A percentile compares a stretch with the other conserved stretches of the same genome.
These are phyloP conservation scores for Xylaria grammica DNA, from an alignment of 495 filamentous ascomycete genomes.

Conservation along the genomic window DNA sequence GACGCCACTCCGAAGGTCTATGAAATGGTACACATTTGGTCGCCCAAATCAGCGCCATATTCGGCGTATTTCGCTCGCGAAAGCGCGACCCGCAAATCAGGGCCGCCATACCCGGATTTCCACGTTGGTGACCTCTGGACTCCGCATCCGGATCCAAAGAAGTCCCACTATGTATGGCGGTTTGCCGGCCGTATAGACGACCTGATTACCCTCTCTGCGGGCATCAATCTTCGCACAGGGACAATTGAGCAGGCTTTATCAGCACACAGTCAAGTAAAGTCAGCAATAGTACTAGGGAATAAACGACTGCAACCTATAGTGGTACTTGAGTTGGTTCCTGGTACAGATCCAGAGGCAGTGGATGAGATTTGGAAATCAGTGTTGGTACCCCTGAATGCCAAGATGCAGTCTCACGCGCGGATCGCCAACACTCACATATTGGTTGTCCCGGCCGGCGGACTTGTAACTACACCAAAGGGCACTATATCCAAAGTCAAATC, in stretches of 20 bases:
- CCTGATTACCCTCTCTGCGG: background rate
- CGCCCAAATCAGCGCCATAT: background rate
- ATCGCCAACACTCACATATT: background rate
- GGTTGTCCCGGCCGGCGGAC: background rate
- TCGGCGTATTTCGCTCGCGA: constrained; percentile 1
- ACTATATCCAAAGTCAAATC: constrained; percentile 9
- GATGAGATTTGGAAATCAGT: background rate
- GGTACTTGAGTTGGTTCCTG: background rate
- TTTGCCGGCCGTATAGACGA: constrained; percentile 5
- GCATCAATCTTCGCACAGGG: background rate
- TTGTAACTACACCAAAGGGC: constrained; percentile 5
- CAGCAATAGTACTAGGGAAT: background rate
- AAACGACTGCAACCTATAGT: constrained; percentile 2
- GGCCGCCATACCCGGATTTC: background rate
- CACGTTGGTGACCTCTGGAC: constrained; percentile 12
- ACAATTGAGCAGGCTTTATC: background rate
- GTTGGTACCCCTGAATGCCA: background rate
- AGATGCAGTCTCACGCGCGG: background rate
- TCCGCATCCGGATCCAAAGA: constrained; percentile 11
- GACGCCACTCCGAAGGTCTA: background rate
- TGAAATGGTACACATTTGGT: constrained; percentile 10
- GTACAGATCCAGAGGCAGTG: background rate
- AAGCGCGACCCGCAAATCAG: background rate
- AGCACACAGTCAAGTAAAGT: background rate
- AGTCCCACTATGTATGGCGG: background rate